Conservation (phyloP, 2,329 filamentous ascomycete species). For the Exophiala bonariae region DNA sequence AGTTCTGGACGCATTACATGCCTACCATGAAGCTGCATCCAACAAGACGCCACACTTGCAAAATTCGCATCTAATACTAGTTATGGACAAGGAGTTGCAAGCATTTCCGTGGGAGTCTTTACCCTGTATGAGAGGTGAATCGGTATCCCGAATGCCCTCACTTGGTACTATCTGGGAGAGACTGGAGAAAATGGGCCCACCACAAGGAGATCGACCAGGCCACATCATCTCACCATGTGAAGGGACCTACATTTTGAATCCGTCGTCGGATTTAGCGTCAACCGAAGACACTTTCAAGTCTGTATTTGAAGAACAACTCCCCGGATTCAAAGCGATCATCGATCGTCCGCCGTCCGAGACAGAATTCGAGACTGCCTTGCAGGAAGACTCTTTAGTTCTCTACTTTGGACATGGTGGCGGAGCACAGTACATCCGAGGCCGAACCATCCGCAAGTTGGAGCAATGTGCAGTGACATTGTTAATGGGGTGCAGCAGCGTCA, state of each 20-base stretch:
- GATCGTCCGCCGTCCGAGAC: constrained; percentile 70
- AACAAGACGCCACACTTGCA: constrained; percentile 31
- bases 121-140: constrained; percentile 74
- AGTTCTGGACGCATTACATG: constrained; percentile 77
- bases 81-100: constrained; percentile 89
- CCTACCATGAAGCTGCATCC: constrained; percentile 64
- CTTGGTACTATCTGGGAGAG: constrained; percentile 77
- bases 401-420: constrained; percentile 98
- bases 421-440: constrained; percentile 86
- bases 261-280: constrained; percentile 75
- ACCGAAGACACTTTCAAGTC: constrained; percentile 76
- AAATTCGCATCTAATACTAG: constrained; percentile 72
- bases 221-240: constrained; percentile 23
- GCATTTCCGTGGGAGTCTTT: constrained; percentile 95
- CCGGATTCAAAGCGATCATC: constrained; percentile 53
- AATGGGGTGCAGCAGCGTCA: constrained; percentile 91
- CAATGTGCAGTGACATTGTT: constrained; percentile 81
- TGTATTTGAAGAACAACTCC: constrained; percentile 17
- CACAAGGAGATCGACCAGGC: constrained; percentile 19
- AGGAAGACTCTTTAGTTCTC: constrained; percentile 69
- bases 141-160: constrained; percentile 86
- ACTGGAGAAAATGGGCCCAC: constrained; percentile 45
- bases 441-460: constrained; percentile 75
- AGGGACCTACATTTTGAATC: constrained; percentile 79
- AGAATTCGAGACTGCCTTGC: constrained; percentile 71